Percentiles rank a stretch among this genome's conserved stretches.
These are phyloP conservation scores for Tetrapisispora arboricola DNA, from an alignment of 805 yeast genomes.

Conservation along the genomic window DNA sequence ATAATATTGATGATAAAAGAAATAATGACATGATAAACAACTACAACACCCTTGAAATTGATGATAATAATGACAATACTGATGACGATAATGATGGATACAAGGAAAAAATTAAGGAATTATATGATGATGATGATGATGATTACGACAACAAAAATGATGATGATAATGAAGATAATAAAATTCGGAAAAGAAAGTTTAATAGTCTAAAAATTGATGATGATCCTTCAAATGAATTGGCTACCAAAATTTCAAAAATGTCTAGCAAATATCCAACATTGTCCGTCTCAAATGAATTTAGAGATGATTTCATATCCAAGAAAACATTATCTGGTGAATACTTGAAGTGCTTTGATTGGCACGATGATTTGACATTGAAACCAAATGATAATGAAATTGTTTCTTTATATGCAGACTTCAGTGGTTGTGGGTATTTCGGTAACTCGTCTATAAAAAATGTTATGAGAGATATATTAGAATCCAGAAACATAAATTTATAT, in stretches of 20 bases:
- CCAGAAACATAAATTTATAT: not conserved
- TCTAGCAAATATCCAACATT: not conserved
- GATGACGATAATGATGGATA: no score
- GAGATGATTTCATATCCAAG: constrained; percentile 16
- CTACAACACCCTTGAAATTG: not conserved
- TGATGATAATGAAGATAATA: not conserved
- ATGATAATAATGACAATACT: not conserved
- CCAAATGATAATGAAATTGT: constrained; percentile 51
- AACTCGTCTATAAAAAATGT: constrained; percentile 51
- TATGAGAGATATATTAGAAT: constrained; percentile 35
- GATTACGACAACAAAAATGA: not conserved
- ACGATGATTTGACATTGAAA: constrained; percentile 31
- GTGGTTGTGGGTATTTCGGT: constrained; percentile 57
- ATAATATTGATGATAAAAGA: not conserved
- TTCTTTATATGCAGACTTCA: constrained; percentile 39
- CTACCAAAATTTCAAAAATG: not conserved
- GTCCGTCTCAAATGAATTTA: not conserved
- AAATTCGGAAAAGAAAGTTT: no score
- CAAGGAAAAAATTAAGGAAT: no score
- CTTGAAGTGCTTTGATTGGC: constrained; percentile 51
- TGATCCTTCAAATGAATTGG: not conserved
- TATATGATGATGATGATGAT: no score
- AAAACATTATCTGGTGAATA: constrained; percentile 36
- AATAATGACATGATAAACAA: not conserved
- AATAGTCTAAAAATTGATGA: not conserved